Percentiles rank a stretch among this genome's conserved stretches.
These are phyloP conservation scores for Fraxinus greggii DNA, from an alignment of 305 asterid genomes.

Conservation along the genomic window DNA sequence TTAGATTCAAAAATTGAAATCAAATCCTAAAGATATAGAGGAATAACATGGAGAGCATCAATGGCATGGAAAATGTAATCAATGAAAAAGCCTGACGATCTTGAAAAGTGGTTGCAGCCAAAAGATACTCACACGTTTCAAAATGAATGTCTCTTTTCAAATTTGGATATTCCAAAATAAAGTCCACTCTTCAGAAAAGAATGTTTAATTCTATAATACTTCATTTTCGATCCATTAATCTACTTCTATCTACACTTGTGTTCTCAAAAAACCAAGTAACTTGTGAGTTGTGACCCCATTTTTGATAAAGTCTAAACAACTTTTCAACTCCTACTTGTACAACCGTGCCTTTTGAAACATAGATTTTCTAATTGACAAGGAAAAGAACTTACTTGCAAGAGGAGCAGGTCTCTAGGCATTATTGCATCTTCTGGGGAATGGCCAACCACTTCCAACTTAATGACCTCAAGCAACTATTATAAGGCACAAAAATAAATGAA, in stretches of 20 bases:
- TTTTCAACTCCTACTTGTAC: neutral
- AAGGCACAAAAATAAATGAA: constrained; percentile 16
- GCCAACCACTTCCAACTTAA: constrained; percentile 75
- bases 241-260: neutral
- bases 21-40: neutral
- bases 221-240: neutral
- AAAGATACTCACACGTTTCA: neutral
- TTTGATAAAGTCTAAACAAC: neutral
- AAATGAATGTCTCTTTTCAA: neutral
- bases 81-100: neutral
- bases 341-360: neutral
- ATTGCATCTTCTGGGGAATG: constrained; percentile 74
- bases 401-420: constrained; percentile 80
- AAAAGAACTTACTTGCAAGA: constrained; percentile 62
- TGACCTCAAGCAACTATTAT: constrained; percentile 83
- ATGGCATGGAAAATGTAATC: neutral
- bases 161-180: neutral
- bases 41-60: neutral
- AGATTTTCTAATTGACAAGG: neutral
- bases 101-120: neutral
- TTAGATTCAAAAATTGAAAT: neutral
- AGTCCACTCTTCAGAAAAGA: neutral
- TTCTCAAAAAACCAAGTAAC: neutral
- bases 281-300: neutral
- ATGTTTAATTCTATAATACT: neutral